Percentiles rank a stretch among this genome's conserved stretches.
Evolutionary conservation across 768 basidiomycete genomes (phyloP).

Genomic region (Mycena rosella): DNA sequence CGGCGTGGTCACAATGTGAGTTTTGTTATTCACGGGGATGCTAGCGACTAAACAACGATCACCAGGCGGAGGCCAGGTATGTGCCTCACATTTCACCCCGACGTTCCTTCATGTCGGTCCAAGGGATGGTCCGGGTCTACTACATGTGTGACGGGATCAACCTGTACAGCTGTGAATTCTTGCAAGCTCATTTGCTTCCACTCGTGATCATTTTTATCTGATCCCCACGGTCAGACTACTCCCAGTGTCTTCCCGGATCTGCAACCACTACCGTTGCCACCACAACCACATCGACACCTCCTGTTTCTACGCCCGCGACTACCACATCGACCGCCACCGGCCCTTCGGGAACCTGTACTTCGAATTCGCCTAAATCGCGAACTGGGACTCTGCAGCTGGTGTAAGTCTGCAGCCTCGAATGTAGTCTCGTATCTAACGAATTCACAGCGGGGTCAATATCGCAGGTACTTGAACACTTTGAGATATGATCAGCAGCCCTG

Average conservation of each 20-base stretch:
- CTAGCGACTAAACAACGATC: not conserved
- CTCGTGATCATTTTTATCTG: not conserved
- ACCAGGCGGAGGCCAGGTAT: not conserved
- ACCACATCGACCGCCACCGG: not conserved
- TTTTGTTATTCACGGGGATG: not conserved
- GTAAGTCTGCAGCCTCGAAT: not conserved
- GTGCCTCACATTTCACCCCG: no score
- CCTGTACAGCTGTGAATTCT: conserved; percentile 52
- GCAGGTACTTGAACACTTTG: conserved; percentile 5
- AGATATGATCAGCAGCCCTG: no score
- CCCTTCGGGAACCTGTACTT: not conserved
- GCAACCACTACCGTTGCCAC: not conserved
- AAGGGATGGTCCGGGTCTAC: conserved; percentile 58
- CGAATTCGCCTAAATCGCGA: not conserved
- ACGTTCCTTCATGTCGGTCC: not conserved
- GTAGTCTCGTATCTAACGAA: not conserved
- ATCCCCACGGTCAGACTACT: conserved; percentile 50
- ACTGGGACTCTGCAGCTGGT: conserved; percentile 13
- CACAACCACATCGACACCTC: not conserved
- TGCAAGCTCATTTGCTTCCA: conserved; percentile 46
- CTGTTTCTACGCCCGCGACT: not conserved
- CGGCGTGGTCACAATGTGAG: not conserved
- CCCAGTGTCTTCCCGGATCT: conserved; percentile 55
- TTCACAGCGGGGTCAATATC: conserved; percentile 28
- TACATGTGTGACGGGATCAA: conserved; percentile 52